Conservation (phyloP, 495 filamentous ascomycete species). For the Hypoxylon trugodes region DNA sequence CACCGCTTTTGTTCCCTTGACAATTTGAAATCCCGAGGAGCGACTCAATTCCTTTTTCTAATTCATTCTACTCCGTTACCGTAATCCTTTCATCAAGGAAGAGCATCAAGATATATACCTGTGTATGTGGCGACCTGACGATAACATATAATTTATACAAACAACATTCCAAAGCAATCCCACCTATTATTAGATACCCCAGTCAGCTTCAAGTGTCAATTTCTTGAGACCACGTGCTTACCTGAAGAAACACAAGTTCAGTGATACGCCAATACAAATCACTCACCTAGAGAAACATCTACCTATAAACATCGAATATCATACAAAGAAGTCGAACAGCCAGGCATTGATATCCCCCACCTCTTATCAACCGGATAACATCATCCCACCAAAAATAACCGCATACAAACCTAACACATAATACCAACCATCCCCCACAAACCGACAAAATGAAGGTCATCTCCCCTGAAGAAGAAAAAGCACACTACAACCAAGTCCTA, state of each 20-base stretch:
- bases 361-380: no score
- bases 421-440: neutral
- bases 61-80: slow-evolving; percentile 2
- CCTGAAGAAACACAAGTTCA: neutral
- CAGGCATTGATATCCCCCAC: no score
- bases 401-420: slow-evolving; percentile 3
- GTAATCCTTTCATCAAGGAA: neutral
- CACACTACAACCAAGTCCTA: slow-evolving; percentile 70
- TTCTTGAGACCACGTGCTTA: slow-evolving; percentile 17
- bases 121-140: slow-evolving; percentile 11
- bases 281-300: no score
- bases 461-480: slow-evolving; percentile 87
- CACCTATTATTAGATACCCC: neutral
- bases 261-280: slow-evolving; percentile 1
- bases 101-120: slow-evolving; percentile 11
- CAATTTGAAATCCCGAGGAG: slow-evolving; percentile 35
- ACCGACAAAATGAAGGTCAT: slow-evolving; percentile 84
- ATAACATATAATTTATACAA: slow-evolving; percentile 13
- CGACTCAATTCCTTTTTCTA: neutral
- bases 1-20: slow-evolving; percentile 5
- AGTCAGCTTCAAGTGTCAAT: neutral
- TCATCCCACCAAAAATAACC: neutral
- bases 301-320: neutral
- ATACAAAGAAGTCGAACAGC: no score
- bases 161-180: neutral